Conservation (phyloP, 208 protist genomes). For the Wallacemonas sp. region DNA sequence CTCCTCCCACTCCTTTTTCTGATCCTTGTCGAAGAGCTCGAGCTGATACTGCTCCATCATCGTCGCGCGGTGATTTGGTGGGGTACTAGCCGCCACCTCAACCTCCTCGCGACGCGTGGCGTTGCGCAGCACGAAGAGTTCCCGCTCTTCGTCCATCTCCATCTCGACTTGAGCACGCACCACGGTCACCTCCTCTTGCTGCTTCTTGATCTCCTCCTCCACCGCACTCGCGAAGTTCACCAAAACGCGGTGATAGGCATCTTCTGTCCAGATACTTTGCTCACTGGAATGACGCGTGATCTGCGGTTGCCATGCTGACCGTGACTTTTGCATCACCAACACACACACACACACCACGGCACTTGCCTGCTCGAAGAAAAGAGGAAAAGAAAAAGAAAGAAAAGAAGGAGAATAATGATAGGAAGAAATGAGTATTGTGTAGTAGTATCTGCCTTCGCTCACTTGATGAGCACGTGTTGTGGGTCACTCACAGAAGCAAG, state of each 20-base stretch:
- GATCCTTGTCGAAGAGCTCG: constrained; percentile 27
- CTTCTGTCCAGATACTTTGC: constrained; percentile 17
- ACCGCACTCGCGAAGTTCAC: constrained; percentile 17
- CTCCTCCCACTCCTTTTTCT: constrained; percentile 37
- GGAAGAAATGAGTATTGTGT: neutral
- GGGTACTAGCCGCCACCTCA: neutral
- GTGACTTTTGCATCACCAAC: neutral
- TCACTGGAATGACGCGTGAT: neutral
- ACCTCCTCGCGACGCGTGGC: neutral
- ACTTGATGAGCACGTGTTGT: too few species aligned
- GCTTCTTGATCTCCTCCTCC: constrained; percentile 9
- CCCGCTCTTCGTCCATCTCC: constrained; percentile 14
- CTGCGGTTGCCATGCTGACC: neutral
- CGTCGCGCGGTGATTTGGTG: neutral
- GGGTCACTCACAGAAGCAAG: neutral
- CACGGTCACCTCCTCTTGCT: constrained; percentile 7
- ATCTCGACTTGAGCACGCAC: constrained; percentile 9
- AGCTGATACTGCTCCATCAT: constrained; percentile 4
- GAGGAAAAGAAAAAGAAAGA: neutral
- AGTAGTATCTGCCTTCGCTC: too few species aligned
- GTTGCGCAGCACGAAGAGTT: neutral
- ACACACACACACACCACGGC: neutral
- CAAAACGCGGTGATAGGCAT: constrained; percentile 14
- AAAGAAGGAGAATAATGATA: neutral
- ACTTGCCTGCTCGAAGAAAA: neutral